A percentile compares a stretch with the other conserved stretches of the same genome.
phyloP scores from a whole-genome alignment of 305 asterid species.

The Fraxinus velutina region DNA sequence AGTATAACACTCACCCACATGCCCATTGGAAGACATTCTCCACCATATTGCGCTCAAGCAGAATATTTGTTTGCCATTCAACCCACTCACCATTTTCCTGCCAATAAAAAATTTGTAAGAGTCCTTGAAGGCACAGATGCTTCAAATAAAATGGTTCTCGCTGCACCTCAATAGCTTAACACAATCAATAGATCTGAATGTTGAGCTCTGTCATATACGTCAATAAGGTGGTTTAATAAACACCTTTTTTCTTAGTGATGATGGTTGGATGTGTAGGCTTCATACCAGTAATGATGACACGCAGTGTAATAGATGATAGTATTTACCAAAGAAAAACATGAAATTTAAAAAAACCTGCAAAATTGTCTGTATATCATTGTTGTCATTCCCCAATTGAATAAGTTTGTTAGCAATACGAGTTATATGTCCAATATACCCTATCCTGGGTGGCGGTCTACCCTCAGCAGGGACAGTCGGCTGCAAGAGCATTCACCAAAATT shows the following conservation, averaged over 20 bases:
- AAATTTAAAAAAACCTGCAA: slow-evolving; percentile 57
- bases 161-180: slow-evolving; percentile 1
- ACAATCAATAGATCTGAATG: slow-evolving; percentile 1
- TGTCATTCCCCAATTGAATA: slow-evolving; percentile 62
- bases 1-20: slow-evolving; percentile 68
- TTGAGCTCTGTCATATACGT: not conserved
- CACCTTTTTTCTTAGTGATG: not conserved
- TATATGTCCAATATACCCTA: slow-evolving; percentile 86
- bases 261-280: not conserved
- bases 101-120: slow-evolving; percentile 21
- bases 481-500: slow-evolving; percentile 28
- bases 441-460: slow-evolving; percentile 72
- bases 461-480: slow-evolving; percentile 76
- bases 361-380: slow-evolving; percentile 51
- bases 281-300: not conserved
- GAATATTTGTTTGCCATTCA: slow-evolving; percentile 80
- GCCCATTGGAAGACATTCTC: slow-evolving; percentile 92
- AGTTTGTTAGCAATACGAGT: slow-evolving; percentile 91
- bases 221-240: not conserved
- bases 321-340: slow-evolving; percentile 5
- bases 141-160: not conserved
- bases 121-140: slow-evolving; percentile 2
- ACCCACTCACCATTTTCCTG: slow-evolving; percentile 84
- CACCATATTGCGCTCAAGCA: slow-evolving; percentile 71
- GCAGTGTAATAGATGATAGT: slow-evolving; percentile 5